A percentile compares a stretch with the other conserved stretches of the same genome.
Evolutionary conservation across 257 asterid species (phyloP).

Genomic region (Lantana camara): DNA sequence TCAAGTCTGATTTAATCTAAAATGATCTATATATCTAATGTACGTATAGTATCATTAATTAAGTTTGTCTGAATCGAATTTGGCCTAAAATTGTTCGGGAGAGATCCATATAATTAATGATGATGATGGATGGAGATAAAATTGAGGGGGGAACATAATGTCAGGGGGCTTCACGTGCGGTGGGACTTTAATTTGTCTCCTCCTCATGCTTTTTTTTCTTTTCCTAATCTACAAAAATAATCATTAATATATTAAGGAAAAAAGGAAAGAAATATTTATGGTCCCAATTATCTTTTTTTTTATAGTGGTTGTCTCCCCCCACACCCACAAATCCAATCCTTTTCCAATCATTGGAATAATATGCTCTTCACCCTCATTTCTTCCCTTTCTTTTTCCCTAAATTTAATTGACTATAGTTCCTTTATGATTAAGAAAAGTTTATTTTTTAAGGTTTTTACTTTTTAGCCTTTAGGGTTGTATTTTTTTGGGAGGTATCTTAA

Average conservation of each 20-base stretch:
- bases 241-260: background rate
- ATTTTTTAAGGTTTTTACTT: background rate
- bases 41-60: too few relatives aligned
- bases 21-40: too few relatives aligned
- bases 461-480: too few relatives aligned
- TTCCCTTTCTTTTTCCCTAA: background rate
- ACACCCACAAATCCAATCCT: constrained; percentile 41
- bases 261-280: constrained; percentile 16
- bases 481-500: too few relatives aligned
- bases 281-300: constrained; percentile 29
- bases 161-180: constrained; percentile 51
- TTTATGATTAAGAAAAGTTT: background rate
- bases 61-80: too few relatives aligned
- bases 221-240: background rate
- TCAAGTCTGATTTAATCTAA: too few relatives aligned
- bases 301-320: constrained; percentile 38
- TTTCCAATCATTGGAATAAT: constrained; percentile 42
- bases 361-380: background rate
- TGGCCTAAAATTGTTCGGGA: too few relatives aligned
- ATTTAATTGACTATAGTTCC: background rate
- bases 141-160: too few relatives aligned
- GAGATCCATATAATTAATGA: too few relatives aligned
- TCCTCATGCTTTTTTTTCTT: background rate
- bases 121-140: too few relatives aligned
- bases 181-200: constrained; percentile 15